Conservation (phyloP, 495 filamentous ascomycete species). For the Hypoxylon rickii region DNA sequence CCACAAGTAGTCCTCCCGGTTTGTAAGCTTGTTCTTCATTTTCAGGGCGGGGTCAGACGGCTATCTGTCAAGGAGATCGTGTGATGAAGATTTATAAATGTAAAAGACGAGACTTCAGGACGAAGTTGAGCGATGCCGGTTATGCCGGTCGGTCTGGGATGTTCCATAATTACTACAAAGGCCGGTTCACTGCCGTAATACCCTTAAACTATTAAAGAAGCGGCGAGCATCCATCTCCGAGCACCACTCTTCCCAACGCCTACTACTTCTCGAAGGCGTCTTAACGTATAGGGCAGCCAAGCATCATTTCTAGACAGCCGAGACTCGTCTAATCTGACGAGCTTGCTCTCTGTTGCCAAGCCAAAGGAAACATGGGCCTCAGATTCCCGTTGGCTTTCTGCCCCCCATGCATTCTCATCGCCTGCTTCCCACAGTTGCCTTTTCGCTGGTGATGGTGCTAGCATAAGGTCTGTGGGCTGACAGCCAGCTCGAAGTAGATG, state of each 20-base stretch:
- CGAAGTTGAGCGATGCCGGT: too few species aligned
- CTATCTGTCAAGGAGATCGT: too few species aligned
- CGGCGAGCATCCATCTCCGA: constrained; percentile 7
- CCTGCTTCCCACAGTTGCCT: constrained; percentile 55
- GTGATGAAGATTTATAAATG: too few species aligned
- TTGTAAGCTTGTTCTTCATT: too few species aligned
- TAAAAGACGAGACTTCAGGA: too few species aligned
- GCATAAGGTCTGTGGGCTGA: constrained; percentile 41
- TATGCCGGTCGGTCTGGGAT: too few species aligned
- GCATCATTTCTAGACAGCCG: constrained; percentile 1
- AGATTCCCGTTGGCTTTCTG: constrained; percentile 35
- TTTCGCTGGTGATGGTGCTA: constrained; percentile 52
- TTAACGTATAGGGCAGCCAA: background rate
- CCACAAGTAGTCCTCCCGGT: too few species aligned
- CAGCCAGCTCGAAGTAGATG: constrained; percentile 54
- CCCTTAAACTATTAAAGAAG: background rate
- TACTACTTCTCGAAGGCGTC: background rate
- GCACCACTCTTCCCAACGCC: constrained; percentile 9
- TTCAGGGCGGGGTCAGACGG: too few species aligned
- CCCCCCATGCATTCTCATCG: constrained; percentile 44
- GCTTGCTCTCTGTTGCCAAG: constrained; percentile 41
- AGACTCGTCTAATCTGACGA: background rate
- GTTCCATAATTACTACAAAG: too few species aligned
- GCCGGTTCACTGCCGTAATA: too few species aligned
- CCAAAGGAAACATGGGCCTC: constrained; percentile 38